Evolutionary conservation across 345 rosid genomes (phyloP), one percentile per base, ranked within the genome.

Genomic region (Mercurialis annua): DNA sequence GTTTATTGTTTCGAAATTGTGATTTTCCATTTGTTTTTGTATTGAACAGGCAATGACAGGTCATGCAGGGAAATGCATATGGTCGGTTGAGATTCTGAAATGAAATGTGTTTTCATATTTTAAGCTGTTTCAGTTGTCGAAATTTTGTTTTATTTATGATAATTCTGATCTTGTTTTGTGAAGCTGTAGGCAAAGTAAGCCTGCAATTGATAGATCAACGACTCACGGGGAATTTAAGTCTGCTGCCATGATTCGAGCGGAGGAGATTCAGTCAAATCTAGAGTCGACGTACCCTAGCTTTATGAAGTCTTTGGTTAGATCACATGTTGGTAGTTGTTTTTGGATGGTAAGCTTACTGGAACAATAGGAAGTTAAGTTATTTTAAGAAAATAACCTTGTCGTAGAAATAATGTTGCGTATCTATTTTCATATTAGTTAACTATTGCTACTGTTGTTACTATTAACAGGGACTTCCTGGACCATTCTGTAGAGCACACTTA

Each of bases 401-500:
- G 47, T 56, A 68, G 62, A 55, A 30, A 61, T 26, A 10, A 16
- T 18, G 65, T 21, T 36, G 40, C 38, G 44, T 44, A 34, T 18
- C 18, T 18, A 20, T 42, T 64, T 21, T 65, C n/a, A 20, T 29
- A 48, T 51, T 48, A 11, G 33, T 29, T 0, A 27, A 9, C 53
- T 26, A 58, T 38, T 17, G 10, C 23, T 29, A 6, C 51, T 42
- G 54, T 21, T 62, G 18, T 64, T 62, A 47, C 59, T 26, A 21
- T 34, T 64, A 44, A 68, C 67, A 89, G 98, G 94, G 94, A 38
- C 89, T 92, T 78, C 96, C 98, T n/a, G 87, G 76, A 53, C 73
- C 75, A 16, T 92, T 92, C 82, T 84, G 93, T 64, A 84, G 81
- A 73, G 70, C 76, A 27, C 77, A 87, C 60, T 82, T 92, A 34